A percentile compares a stretch with the other conserved stretches of the same genome.
Evolutionary conservation across 257 asterid species (phyloP).

Genomic region (Solanum etuberosum): DNA sequence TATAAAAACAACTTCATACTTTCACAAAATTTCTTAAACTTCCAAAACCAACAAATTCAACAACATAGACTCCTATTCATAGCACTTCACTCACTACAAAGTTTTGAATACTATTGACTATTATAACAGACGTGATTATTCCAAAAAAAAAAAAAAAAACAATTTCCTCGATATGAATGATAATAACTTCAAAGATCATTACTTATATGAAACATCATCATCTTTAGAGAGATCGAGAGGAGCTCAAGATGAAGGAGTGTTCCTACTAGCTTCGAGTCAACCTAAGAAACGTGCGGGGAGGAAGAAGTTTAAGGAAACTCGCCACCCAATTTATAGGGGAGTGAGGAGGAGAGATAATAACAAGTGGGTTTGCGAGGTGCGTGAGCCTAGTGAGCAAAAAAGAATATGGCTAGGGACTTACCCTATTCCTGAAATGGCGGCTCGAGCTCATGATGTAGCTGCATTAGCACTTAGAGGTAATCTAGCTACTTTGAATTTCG

Average conservation of each 20-base stretch:
- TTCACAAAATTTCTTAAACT: neutral
- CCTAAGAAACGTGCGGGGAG: constrained; percentile 1
- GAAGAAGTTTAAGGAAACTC: neutral
- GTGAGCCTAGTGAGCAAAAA: constrained; percentile 48
- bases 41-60: neutral
- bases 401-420: constrained; percentile 67
- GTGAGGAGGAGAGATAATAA: constrained; percentile 14
- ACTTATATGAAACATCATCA: too few species aligned
- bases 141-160: neutral
- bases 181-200: neutral
- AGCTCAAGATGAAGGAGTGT: too few species aligned
- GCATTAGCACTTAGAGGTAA: constrained; percentile 40
- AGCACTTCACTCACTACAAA: neutral
- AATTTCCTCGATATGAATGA: neutral
- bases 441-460: constrained; percentile 27
- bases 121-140: neutral
- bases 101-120: neutral
- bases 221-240: too few species aligned
- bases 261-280: constrained; percentile 9
- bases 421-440: constrained; percentile 74
- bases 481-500: constrained; percentile 42
- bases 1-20: neutral
- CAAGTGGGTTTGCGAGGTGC: constrained; percentile 32
- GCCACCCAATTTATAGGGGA: constrained; percentile 24
- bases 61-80: neutral